Evolutionary conservation across 805 yeast species (phyloP).

Genomic region (Kockiozyma suomiensis): DNA sequence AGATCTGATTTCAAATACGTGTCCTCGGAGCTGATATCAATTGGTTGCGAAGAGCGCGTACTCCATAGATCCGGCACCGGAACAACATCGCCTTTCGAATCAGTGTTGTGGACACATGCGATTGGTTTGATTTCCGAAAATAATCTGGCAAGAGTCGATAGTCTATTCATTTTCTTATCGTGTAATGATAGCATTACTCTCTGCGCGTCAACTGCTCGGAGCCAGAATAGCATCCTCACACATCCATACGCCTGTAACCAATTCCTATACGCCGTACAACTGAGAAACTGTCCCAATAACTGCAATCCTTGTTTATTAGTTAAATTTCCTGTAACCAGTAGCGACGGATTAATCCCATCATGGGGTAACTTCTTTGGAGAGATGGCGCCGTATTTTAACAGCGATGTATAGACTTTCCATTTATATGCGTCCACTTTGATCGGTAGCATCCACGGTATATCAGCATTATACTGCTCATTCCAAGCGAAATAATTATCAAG

Average conservation of each 20-base stretch:
- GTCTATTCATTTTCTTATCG: conserved; percentile 58
- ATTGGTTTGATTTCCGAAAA: conserved; percentile 61
- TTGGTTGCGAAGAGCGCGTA: conserved; percentile 1
- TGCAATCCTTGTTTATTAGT: conserved; percentile 64
- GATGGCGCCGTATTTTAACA: conserved; percentile 52
- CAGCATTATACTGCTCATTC: conserved; percentile 27
- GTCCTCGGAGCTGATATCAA: conserved; percentile 27
- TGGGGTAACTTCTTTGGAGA: conserved; percentile 45
- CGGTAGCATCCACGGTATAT: conserved; percentile 22
- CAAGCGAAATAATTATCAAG: conserved; percentile 42
- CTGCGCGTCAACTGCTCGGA: conserved; percentile 59
- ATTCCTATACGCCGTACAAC: conserved; percentile 65
- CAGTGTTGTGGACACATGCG: conserved; percentile 49
- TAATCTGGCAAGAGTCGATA: conserved; percentile 65
- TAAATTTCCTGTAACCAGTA: conserved; percentile 63
- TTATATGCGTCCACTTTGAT: conserved; percentile 59
- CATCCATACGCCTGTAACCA: conserved; percentile 77
- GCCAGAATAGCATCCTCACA: conserved; percentile 73
- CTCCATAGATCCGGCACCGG: not conserved
- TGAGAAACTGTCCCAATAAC: conserved; percentile 71
- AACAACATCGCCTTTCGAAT: not conserved
- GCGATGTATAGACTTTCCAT: conserved; percentile 62
- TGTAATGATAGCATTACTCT: conserved; percentile 62
- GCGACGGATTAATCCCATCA: conserved; percentile 53
- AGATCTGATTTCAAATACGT: conserved; percentile 35